Evolutionary conservation across 164 flowering plant genomes (phyloP).

Genomic region (Chloranthus sessilifolius): DNA sequence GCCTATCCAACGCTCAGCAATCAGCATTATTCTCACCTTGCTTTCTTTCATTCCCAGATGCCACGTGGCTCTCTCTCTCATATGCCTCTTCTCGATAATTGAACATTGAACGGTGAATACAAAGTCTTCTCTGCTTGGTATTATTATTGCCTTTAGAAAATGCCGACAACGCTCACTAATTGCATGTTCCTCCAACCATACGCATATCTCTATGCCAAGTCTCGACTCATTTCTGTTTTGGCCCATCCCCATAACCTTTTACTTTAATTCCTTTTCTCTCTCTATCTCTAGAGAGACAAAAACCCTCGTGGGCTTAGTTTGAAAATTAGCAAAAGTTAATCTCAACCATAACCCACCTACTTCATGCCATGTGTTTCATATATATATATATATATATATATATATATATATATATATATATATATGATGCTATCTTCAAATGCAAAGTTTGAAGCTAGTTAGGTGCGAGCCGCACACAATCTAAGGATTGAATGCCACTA

Average conservation of each 20-base stretch:
- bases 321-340: slow-evolving; percentile 5
- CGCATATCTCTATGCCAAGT: slow-evolving; percentile 13
- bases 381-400: too few relatives aligned
- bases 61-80: neutral
- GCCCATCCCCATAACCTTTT: too few relatives aligned
- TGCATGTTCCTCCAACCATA: slow-evolving; percentile 22
- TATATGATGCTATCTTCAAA: too few relatives aligned
- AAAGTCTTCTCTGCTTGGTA: slow-evolving; percentile 8
- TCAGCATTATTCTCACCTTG: slow-evolving; percentile 11
- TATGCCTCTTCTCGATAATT: too few relatives aligned
- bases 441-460: too few relatives aligned
- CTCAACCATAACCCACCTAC: slow-evolving; percentile 11
- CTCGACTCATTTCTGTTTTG: too few relatives aligned
- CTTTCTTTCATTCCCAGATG: slow-evolving; percentile 11
- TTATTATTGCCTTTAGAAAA: slow-evolving; percentile 24
- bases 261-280: slow-evolving; percentile 2
- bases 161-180: slow-evolving; percentile 26
- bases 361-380: too few relatives aligned
- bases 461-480: too few relatives aligned
- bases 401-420: too few relatives aligned
- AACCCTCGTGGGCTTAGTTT: slow-evolving; percentile 3
- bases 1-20: neutral
- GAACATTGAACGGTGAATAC: slow-evolving; percentile 5
- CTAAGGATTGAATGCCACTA: too few relatives aligned
- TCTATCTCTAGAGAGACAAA: neutral